A percentile compares a stretch with the other conserved stretches of the same genome.
Evolutionary conservation across 176 grass and related monocot species (phyloP).

Genomic region (Oryza longistaminata): DNA sequence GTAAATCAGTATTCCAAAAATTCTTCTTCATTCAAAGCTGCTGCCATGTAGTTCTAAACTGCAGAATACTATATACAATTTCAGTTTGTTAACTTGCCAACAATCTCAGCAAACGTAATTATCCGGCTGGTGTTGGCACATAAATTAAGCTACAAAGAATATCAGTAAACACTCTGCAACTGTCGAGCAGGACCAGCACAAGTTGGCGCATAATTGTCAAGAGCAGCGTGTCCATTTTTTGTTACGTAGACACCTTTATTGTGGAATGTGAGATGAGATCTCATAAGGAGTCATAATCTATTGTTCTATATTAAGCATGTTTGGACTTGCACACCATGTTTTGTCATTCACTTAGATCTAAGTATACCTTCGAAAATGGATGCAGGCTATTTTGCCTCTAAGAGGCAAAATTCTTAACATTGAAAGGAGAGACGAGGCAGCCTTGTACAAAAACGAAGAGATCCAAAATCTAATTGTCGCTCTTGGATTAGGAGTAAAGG

Average conservation of each 20-base stretch:
- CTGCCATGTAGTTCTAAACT: not conserved
- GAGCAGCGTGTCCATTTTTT: not conserved
- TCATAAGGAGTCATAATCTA: not conserved
- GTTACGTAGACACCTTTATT: conserved; percentile 1
- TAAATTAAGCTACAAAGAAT: not conserved
- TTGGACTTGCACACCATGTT: not conserved
- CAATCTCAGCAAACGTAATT: not conserved
- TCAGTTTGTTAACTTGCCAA: not conserved
- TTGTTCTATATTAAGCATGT: conserved; percentile 9
- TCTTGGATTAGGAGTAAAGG: conserved; percentile 98
- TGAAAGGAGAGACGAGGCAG: conserved; percentile 91
- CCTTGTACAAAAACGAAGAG: conserved; percentile 99
- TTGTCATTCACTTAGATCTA: conserved; percentile 20
- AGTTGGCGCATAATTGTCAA: not conserved
- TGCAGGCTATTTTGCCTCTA: conserved; percentile 93
- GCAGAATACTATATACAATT: not conserved
- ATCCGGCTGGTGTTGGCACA: not conserved
- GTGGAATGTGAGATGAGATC: conserved; percentile 3
- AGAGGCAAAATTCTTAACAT: conserved; percentile 99
- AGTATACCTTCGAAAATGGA: conserved; percentile 39
- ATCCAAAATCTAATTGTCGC: conserved; percentile 97
- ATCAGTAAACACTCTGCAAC: not conserved
- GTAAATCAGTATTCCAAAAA: not conserved
- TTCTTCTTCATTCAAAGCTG: not conserved
- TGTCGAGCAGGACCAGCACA: not conserved